Conservation (phyloP, 306 rosid species). For the Acacia crassicarpa region DNA sequence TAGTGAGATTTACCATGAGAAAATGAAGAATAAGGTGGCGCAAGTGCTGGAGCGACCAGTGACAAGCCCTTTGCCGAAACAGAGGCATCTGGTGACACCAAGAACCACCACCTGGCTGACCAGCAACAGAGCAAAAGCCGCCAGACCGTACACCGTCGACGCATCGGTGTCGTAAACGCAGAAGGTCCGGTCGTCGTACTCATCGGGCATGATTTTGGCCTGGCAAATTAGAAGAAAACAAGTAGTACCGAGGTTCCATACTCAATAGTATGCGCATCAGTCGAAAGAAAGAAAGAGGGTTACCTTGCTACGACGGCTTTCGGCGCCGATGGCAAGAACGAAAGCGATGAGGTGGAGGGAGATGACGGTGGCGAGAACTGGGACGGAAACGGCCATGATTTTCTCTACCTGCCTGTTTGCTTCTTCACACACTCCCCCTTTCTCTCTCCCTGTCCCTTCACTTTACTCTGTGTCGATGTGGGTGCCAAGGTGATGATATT, state of each 20-base stretch:
- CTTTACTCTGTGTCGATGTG: background rate
- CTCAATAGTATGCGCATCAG: background rate
- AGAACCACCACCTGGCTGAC: slow-evolving; percentile 66
- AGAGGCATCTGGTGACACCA: slow-evolving; percentile 84
- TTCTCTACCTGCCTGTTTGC: background rate
- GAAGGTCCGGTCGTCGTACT: slow-evolving; percentile 70
- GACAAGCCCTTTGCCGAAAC: slow-evolving; percentile 87
- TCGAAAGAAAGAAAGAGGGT: background rate
- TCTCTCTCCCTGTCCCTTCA: background rate
- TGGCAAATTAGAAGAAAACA: slow-evolving; percentile 18
- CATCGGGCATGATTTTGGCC: slow-evolving; percentile 67
- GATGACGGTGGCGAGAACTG: slow-evolving; percentile 53
- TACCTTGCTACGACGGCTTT: slow-evolving; percentile 82
- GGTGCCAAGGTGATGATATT: background rate
- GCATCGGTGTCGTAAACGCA: slow-evolving; percentile 84
- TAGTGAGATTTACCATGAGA: slow-evolving; percentile 62
- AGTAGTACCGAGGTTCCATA: background rate
- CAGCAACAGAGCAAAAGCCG: slow-evolving; percentile 66
- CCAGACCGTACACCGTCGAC: slow-evolving; percentile 81
- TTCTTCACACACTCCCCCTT: background rate
- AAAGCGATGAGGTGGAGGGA: slow-evolving; percentile 87
- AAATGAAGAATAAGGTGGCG: slow-evolving; percentile 67
- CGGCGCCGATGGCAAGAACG: slow-evolving; percentile 88
- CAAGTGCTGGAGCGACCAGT: slow-evolving; percentile 62
- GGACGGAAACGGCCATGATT: slow-evolving; percentile 68